These are phyloP conservation scores for Xylariomycetidae sp. DNA, from an alignment of 2,329 filamentous ascomycete genomes.

Conservation along the genomic window DNA sequence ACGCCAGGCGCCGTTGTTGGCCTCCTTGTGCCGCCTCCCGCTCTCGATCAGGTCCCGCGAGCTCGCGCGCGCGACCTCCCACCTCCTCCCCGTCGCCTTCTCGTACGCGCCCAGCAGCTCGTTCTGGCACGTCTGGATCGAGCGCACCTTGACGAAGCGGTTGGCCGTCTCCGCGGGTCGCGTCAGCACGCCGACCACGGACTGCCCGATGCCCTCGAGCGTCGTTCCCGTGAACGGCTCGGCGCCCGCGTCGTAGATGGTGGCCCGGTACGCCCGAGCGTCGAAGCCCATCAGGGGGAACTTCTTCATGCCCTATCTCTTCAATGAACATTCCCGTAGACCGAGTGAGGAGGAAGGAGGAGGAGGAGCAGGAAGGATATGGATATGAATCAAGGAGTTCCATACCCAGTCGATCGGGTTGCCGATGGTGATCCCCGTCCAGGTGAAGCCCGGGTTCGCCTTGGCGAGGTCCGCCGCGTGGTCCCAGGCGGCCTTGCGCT, in stretches of 20 bases:
- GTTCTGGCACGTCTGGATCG: conserved; percentile 20
- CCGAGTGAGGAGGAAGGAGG: background rate
- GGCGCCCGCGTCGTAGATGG: conserved; percentile 22
- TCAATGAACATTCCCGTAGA: too few relatives aligned
- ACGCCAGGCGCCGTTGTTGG: conserved; percentile 17
- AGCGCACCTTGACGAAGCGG: conserved; percentile 23
- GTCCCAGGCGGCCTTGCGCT: conserved; percentile 17
- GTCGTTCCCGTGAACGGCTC: conserved; percentile 26
- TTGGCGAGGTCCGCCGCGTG: conserved; percentile 14
- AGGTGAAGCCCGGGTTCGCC: conserved; percentile 19
- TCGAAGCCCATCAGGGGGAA: conserved; percentile 27
- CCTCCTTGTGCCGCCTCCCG: conserved; percentile 17
- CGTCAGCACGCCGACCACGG: conserved; percentile 13
- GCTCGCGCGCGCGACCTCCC: conserved; percentile 16
- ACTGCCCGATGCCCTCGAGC: conserved; percentile 22
- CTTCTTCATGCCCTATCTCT: too few relatives aligned
- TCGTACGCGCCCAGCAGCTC: conserved; percentile 23
- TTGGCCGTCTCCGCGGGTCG: conserved; percentile 15
- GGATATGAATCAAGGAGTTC: conserved; percentile 5
- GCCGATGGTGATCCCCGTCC: conserved; percentile 25
- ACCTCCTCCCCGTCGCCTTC: conserved; percentile 11
- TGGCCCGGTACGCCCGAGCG: conserved; percentile 13
- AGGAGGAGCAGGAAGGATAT: background rate
- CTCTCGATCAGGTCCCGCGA: conserved; percentile 13
- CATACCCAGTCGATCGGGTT: conserved; percentile 30